These are phyloP conservation scores for Gloeopeniophorella convolvens DNA, from an alignment of 768 basidiomycete genomes.

Conservation along the genomic window DNA sequence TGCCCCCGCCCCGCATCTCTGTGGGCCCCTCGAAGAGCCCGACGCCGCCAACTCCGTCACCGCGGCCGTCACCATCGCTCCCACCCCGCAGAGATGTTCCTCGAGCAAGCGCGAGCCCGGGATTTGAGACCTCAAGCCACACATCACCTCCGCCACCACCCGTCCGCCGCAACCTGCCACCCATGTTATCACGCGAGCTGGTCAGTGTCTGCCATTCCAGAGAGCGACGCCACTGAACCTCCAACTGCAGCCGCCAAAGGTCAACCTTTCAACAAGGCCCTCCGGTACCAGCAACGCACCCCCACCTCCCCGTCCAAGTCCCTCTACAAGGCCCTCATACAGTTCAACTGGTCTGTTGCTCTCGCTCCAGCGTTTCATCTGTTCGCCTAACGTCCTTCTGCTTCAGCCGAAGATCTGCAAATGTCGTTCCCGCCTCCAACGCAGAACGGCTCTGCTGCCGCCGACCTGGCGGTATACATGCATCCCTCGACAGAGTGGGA, in stretches of 20 bases:
- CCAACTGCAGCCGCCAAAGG: constrained; percentile 8
- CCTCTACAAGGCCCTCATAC: neutral
- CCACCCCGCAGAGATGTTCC: neutral
- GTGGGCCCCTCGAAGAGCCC: neutral
- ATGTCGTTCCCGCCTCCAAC: constrained; percentile 33
- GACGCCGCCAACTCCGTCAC: neutral
- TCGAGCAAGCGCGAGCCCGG: neutral
- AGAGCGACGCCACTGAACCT: too few species aligned
- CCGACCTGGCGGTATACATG: constrained; percentile 42
- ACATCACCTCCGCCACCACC: neutral
- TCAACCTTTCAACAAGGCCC: constrained; percentile 15
- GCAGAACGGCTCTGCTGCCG: constrained; percentile 31
- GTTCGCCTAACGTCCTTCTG: neutral
- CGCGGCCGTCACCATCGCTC: neutral
- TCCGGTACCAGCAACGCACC: neutral
- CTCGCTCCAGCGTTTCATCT: neutral
- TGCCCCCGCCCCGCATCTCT: constrained; percentile 2
- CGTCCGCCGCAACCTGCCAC: constrained; percentile 9
- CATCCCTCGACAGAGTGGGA: constrained; percentile 37
- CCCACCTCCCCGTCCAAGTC: neutral
- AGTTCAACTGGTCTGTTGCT: neutral
- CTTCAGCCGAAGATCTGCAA: constrained; percentile 21
- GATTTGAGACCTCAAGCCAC: neutral
- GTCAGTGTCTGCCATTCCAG: too few species aligned
- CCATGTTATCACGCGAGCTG: neutral